Conservation (phyloP, 1,284 basidiomycete species). For the Abortiporus biennis region DNA sequence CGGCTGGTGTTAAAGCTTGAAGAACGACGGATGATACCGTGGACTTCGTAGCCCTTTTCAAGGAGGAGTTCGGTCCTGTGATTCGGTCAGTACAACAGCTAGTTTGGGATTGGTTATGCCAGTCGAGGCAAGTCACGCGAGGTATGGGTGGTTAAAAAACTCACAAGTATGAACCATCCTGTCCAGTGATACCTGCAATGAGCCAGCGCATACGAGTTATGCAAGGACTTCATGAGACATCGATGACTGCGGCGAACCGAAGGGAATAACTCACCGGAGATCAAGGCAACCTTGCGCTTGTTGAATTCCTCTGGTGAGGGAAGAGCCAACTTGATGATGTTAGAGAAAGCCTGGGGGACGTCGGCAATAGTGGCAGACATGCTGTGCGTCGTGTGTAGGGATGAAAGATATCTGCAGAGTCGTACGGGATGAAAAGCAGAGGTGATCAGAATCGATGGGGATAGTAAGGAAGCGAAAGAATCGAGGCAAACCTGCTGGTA, state of each 20-base stretch:
- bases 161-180: constrained; percentile 87
- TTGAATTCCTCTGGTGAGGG: constrained; percentile 74
- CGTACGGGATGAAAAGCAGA: constrained; percentile 1
- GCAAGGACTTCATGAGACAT: constrained; percentile 2
- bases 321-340: constrained; percentile 48
- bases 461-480: neutral
- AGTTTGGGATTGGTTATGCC: neutral
- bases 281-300: constrained; percentile 84
- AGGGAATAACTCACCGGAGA: constrained; percentile 61
- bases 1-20: constrained; percentile 93
- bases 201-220: constrained; percentile 7
- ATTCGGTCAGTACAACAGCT: constrained; percentile 8
- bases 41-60: constrained; percentile 85
- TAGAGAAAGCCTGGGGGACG: constrained; percentile 24
- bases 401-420: too few species aligned
- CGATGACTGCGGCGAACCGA: constrained; percentile 2
- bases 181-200: constrained; percentile 80
- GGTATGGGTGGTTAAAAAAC: constrained; percentile 19
- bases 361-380: constrained; percentile 21
- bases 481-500: too few species aligned
- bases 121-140: too few species aligned
- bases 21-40: constrained; percentile 89
- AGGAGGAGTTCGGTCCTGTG: constrained; percentile 76
- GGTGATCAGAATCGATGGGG: neutral
- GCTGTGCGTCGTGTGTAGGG: too few species aligned